Base-by-base conservation (phyloP, 2,329 filamentous ascomycete genomes). In the Drechslera avenae region DNA sequence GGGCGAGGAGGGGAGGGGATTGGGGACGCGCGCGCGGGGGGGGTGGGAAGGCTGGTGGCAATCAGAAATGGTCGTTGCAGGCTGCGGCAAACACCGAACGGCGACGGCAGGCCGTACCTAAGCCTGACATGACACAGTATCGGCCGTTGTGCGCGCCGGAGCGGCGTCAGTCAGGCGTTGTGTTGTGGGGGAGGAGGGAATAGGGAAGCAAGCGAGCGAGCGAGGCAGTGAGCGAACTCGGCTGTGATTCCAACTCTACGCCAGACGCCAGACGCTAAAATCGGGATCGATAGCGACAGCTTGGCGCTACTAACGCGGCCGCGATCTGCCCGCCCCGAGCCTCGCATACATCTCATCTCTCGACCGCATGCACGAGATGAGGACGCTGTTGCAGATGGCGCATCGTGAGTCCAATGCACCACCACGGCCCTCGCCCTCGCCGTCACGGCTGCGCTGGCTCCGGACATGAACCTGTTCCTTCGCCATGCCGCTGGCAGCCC, bases 291-390 rank as follows among this genome's bases (percentile, higher is more conserved):
- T 42, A 39, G 28, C 39, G 50, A 53, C 56, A 30, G 36, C 30
- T 64, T 64, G 60, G 63, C 63, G 53, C 56, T 47, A 52, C 58
- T 54, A 53, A 47, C 45, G 49, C 49, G 52, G 52, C 52, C 56
- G 52, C 49, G 63, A 68, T 69, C 62, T 68, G 61, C 59, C 55
- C 61, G 55, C 58, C 61, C 61, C 56, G 61, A 53, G 52, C 52
- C 52, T 65, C 55, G 57, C 60, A 54, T 56, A 47, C 56, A 56
- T 54, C 45, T 63, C 60, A 63, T 62, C 54, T 62, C 57, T 62
- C 62, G 58, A 62, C 61, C 54, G 59, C 63, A 63, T 60, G 46
- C 42, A 39, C 52, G 57, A 60, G 56, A 59, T 55, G 49, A 57
- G 53, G 51, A 47, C 30, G 39, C 40, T 45, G 57, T 52, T 51